These are phyloP conservation scores for Scleroderma bovista DNA, from an alignment of 768 basidiomycete species.

Conservation along the genomic window DNA sequence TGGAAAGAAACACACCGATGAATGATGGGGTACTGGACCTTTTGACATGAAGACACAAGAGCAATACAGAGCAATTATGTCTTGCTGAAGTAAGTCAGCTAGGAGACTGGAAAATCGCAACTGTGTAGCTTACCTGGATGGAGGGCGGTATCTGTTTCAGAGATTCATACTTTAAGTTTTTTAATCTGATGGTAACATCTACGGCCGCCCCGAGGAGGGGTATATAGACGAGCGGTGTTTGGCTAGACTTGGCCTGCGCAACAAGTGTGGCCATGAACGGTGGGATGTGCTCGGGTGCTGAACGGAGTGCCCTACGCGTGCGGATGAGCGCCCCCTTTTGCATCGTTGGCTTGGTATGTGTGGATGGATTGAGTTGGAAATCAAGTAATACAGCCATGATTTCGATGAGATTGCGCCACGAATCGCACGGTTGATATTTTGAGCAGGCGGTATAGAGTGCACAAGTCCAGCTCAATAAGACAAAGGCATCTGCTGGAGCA, in stretches of 20 bases:
- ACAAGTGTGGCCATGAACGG: conserved; percentile 51
- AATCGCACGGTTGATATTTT: conserved; percentile 37
- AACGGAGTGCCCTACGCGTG: conserved; percentile 62
- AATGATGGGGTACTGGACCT: conserved; percentile 50
- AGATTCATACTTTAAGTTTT: conserved; percentile 42
- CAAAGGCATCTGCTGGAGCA: conserved; percentile 57
- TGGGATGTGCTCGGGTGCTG: conserved; percentile 47
- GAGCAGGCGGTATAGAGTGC: conserved; percentile 53
- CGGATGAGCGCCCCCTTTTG: conserved; percentile 56
- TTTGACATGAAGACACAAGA: conserved; percentile 65
- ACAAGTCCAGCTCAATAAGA: conserved; percentile 69
- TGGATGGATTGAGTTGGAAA: conserved; percentile 46
- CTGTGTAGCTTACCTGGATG: conserved; percentile 36
- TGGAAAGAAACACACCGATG: conserved; percentile 39
- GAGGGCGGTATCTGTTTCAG: conserved; percentile 39
- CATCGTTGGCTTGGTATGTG: conserved; percentile 51
- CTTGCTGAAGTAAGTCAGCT: conserved; percentile 35
- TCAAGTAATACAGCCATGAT: conserved; percentile 59
- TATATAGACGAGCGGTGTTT: conserved; percentile 35
- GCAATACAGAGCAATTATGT: conserved; percentile 55
- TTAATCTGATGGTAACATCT: conserved; percentile 67
- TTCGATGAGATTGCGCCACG: conserved; percentile 49
- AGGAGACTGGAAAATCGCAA: neutral
- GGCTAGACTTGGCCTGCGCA: conserved; percentile 42
- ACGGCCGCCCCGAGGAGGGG: conserved; percentile 64